These are phyloP conservation scores for Gaultheria prostrata DNA, from an alignment of 148 eudicot species.

Conservation along the genomic window DNA sequence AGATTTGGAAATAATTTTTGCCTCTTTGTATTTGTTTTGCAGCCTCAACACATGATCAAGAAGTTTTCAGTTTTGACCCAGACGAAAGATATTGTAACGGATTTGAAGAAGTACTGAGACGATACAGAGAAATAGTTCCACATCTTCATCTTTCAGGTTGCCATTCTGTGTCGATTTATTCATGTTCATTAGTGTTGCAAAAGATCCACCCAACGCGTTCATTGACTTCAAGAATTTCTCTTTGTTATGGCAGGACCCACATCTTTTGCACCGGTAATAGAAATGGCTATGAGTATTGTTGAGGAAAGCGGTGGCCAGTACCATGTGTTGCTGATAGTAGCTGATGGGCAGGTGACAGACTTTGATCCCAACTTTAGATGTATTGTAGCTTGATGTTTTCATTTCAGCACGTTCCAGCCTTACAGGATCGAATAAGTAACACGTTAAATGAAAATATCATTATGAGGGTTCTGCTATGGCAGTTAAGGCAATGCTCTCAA, in stretches of 20 bases:
- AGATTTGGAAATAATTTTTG: background rate
- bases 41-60: constrained; percentile 80
- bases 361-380: background rate
- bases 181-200: background rate
- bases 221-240: constrained; percentile 1
- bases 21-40: constrained; percentile 12
- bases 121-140: constrained; percentile 70
- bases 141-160: constrained; percentile 67
- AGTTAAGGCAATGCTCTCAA: background rate
- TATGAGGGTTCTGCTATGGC: background rate
- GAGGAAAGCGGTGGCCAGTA: constrained; percentile 86
- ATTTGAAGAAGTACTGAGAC: constrained; percentile 66
- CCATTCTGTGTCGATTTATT: background rate
- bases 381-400: background rate
- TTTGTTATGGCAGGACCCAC: constrained; percentile 58
- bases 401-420: background rate
- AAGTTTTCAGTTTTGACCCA: constrained; percentile 66
- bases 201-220: background rate
- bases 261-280: constrained; percentile 80
- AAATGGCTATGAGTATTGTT: constrained; percentile 76
- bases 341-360: constrained; percentile 73
- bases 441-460: background rate
- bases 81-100: constrained; percentile 59
- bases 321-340: constrained; percentile 79
- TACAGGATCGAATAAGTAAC: background rate